phyloP scores from a whole-genome alignment of 805 yeast species.

The Candida orba region DNA sequence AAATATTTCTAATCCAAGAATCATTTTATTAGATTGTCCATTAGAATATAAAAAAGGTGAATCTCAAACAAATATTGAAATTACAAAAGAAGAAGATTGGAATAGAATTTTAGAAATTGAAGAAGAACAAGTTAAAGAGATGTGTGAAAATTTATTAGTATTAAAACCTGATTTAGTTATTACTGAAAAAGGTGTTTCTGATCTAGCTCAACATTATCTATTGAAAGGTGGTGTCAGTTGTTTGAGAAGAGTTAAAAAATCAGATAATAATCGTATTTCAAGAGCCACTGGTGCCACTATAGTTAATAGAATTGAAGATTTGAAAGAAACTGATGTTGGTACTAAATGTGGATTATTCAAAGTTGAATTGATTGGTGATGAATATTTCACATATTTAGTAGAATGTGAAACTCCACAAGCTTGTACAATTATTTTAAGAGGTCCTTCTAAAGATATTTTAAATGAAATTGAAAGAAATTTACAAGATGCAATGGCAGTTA shows the following conservation, averaged over 20 bases:
- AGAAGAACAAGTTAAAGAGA: slow-evolving; percentile 87
- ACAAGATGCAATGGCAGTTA: slow-evolving; percentile 98
- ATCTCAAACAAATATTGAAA: slow-evolving; percentile 96
- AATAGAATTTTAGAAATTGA: slow-evolving; percentile 89
- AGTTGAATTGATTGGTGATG: slow-evolving; percentile 95
- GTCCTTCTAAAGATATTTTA: slow-evolving; percentile 93
- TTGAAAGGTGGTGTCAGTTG: slow-evolving; percentile 91
- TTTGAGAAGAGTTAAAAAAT: slow-evolving; percentile 88
- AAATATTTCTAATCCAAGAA: slow-evolving; percentile 78
- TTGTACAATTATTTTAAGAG: slow-evolving; percentile 87
- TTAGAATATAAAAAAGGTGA: slow-evolving; percentile 98
- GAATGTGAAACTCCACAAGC: slow-evolving; percentile 85
- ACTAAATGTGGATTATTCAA: slow-evolving; percentile 83
- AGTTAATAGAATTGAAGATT: slow-evolving; percentile 91
- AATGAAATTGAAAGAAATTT: slow-evolving; percentile 95
- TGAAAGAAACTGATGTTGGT: slow-evolving; percentile 87
- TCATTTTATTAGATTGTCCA: slow-evolving; percentile 89
- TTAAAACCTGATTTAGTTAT: slow-evolving; percentile 91
- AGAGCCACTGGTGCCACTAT: slow-evolving; percentile 97
- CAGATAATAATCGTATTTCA: slow-evolving; percentile 93
- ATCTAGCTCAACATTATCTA: slow-evolving; percentile 93
- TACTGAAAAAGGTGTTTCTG: slow-evolving; percentile 97
- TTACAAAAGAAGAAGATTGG: slow-evolving; percentile 96
- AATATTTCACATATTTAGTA: slow-evolving; percentile 81
- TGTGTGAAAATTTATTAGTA: slow-evolving; percentile 79